Evolutionary conservation across 306 rosid genomes (phyloP), one percentile per base, ranked within the genome.

Genomic region (Citrullus mucosospermus): DNA sequence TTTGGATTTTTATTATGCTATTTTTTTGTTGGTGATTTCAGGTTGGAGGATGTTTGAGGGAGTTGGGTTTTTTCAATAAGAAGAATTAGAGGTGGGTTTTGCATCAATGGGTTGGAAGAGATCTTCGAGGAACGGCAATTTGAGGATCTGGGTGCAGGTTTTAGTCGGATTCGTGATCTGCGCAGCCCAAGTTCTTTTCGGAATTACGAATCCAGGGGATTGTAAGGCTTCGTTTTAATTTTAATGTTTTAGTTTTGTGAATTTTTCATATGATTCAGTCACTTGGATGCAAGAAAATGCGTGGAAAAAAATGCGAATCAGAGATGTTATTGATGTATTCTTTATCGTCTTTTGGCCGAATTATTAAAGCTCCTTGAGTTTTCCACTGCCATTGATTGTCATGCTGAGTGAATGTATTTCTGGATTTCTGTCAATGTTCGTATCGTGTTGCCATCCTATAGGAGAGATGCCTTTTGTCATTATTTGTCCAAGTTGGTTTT

Each of bases 171-270:
- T 85, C 82, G 16, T 84, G 85, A 82, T 88, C 85, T 86, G 84
- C 75, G 77, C 78, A 43, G 86, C 83, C 0, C 93, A 82, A 73
- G 79, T 92, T 84, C 86, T 89, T 30, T 81, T 61, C 82, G 97
- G 91, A 57, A 88, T 78, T 74, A 94, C 98, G 71, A 87, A 89
- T 89, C 85, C 90, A 2, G 14, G 36, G 67, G 98, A 94, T 78
- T 92, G 98, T 92, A 87, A 80, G 82, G 18, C 60, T 83, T 86
- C 79, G 5, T 48, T 63, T 34, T 12, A 17, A 16, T 25, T 32
- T 74, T 75, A 16, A 67, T 34, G 12, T 56, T 85, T 54, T 78
- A 56, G 43, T 65, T 80, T 14, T 32, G 17, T 43, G 54, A 48
- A 48, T 48, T 48, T 53, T 8, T 53, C 36, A 9, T 78, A 55